These are phyloP conservation scores for Microstroma glucosiphilum DNA, from an alignment of 1,284 basidiomycete species.

Conservation along the genomic window DNA sequence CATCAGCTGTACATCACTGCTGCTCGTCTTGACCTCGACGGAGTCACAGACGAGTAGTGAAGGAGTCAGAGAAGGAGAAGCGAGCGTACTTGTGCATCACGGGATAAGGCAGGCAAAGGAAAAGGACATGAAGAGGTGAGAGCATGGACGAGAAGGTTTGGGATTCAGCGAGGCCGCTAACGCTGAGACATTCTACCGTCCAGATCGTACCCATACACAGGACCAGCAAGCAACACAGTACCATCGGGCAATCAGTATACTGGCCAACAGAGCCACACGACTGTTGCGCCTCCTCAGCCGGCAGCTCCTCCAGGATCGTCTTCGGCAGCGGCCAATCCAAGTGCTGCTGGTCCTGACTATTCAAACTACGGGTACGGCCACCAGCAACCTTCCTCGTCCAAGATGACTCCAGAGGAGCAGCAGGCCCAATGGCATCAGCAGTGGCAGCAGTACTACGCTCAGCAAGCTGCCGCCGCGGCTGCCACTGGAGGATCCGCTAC, in stretches of 20 bases:
- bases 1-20: no score
- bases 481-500: conserved; percentile 9
- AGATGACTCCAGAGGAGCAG: conserved; percentile 13
- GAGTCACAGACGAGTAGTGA: no score
- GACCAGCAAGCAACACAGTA: background rate
- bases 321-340: background rate
- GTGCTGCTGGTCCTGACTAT: conserved; percentile 18
- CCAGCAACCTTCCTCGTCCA: conserved; percentile 7
- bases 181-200: background rate
- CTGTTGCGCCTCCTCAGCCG: background rate
- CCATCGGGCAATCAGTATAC: background rate
- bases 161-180: background rate
- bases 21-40: no score
- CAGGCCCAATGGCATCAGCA: conserved; percentile 35
- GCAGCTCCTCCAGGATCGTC: background rate
- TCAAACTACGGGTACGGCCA: conserved; percentile 37
- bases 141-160: background rate
- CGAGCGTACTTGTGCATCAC: no score
- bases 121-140: conserved; percentile 8
- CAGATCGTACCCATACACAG: conserved; percentile 13
- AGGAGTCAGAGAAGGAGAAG: no score
- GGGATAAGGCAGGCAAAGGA: background rate
- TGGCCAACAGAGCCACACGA: background rate
- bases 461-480: conserved; percentile 19
- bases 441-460: conserved; percentile 30